Evolutionary conservation across 805 yeast genomes (phyloP).

Genomic region (Saccharomycopsis malanga): DNA sequence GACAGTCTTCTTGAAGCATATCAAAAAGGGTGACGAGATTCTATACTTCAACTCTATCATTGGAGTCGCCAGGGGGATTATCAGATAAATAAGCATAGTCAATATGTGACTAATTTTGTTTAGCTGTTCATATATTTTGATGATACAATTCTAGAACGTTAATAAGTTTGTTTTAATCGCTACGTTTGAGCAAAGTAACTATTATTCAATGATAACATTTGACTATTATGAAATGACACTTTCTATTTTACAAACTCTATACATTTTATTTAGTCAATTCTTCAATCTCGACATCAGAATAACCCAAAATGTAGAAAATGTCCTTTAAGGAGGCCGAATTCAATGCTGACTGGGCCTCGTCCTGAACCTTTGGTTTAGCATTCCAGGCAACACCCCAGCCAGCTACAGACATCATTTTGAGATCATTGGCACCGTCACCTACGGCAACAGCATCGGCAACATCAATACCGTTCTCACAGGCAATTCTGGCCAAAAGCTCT

Average conservation of each 20-base stretch:
- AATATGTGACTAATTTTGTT: too few species aligned
- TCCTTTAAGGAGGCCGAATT: slow-evolving; percentile 71
- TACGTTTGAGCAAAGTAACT: too few species aligned
- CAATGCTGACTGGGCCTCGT: slow-evolving; percentile 71
- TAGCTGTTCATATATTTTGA: too few species aligned
- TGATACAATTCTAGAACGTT: too few species aligned
- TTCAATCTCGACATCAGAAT: slow-evolving; percentile 46
- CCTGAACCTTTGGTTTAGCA: slow-evolving; percentile 90
- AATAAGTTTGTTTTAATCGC: too few species aligned
- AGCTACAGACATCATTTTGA: slow-evolving; percentile 84
- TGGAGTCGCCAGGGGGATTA: slow-evolving; percentile 64
- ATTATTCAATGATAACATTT: too few species aligned
- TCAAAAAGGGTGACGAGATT: slow-evolving; percentile 60
- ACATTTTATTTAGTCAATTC: slow-evolving; percentile 23
- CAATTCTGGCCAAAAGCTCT: slow-evolving; percentile 54
- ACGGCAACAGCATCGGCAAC: slow-evolving; percentile 63
- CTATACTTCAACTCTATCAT: slow-evolving; percentile 74
- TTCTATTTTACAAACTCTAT: too few species aligned
- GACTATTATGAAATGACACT: too few species aligned
- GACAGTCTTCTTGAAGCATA: slow-evolving; percentile 37
- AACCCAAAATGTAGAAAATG: slow-evolving; percentile 75
- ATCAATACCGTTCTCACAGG: slow-evolving; percentile 46
- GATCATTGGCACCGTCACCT: slow-evolving; percentile 97
- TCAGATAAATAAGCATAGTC: slow-evolving; percentile 27
- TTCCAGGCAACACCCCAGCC: slow-evolving; percentile 97